Evolutionary conservation across 306 rosid genomes (phyloP).

Genomic region (Medicago ruthenica): DNA sequence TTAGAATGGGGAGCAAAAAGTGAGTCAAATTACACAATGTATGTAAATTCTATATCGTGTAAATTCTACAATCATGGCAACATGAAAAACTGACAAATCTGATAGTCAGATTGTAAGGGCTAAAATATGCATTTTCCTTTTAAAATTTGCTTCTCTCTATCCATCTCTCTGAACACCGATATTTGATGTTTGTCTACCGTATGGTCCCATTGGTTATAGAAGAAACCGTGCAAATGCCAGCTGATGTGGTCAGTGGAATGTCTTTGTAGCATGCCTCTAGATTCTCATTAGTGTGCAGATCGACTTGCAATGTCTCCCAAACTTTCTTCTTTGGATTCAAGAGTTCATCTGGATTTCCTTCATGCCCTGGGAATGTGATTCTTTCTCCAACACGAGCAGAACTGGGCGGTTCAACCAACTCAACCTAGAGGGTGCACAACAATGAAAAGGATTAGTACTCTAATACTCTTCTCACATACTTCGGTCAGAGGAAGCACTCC

Average conservation of each 20-base stretch:
- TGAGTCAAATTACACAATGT: slow-evolving; percentile 20
- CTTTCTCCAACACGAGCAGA: slow-evolving; percentile 80
- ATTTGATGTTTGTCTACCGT: slow-evolving; percentile 51
- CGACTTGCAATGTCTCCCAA: slow-evolving; percentile 92
- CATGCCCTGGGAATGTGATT: slow-evolving; percentile 64
- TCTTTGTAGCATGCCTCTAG: slow-evolving; percentile 79
- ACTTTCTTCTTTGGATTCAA: slow-evolving; percentile 94
- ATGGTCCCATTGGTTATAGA: slow-evolving; percentile 69
- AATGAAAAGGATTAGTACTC: slow-evolving; percentile 21
- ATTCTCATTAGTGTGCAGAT: slow-evolving; percentile 59
- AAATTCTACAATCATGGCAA: slow-evolving; percentile 25
- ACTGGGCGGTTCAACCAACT: slow-evolving; percentile 84
- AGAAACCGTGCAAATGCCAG: slow-evolving; percentile 82
- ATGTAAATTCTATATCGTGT: slow-evolving; percentile 29
- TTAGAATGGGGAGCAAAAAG: neutral
- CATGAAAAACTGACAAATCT: slow-evolving; percentile 18
- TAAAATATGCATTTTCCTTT: neutral
- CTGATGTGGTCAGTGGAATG: slow-evolving; percentile 78
- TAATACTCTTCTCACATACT: slow-evolving; percentile 9
- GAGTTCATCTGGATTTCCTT: slow-evolving; percentile 78
- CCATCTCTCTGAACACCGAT: slow-evolving; percentile 11
- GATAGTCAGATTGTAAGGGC: neutral
- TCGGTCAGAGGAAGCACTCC: neutral
- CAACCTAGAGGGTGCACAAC: slow-evolving; percentile 58
- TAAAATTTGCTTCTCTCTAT: neutral